Evolutionary conservation across 345 rosid species (phyloP).

Genomic region (Populus pruinosa): DNA sequence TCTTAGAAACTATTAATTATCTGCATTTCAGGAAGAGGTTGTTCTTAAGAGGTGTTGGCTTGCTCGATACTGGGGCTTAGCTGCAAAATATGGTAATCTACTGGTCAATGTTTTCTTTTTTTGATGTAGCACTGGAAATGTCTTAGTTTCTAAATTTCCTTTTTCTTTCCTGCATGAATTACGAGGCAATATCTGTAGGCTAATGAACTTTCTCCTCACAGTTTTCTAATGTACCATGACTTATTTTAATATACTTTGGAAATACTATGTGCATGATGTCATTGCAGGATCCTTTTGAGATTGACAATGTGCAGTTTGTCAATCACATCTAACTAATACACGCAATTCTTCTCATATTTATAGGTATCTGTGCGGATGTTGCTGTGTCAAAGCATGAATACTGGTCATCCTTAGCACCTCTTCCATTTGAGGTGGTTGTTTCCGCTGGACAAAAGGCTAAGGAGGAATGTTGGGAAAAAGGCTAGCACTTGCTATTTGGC

Average conservation of each 20-base stretch:
- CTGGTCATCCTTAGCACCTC: slow-evolving; percentile 98
- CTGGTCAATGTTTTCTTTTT: slow-evolving; percentile 1
- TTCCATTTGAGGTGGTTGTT: slow-evolving; percentile 87
- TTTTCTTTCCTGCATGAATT: slow-evolving; percentile 5
- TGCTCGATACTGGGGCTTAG: slow-evolving; percentile 96
- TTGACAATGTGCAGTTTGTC: slow-evolving; percentile 2
- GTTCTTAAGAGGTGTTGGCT: slow-evolving; percentile 99
- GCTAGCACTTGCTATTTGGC: slow-evolving; percentile 36
- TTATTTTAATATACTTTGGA: background rate
- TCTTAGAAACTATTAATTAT: slow-evolving; percentile 14
- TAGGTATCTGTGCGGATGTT: slow-evolving; percentile 89
- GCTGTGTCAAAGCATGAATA: slow-evolving; percentile 73
- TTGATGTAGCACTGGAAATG: background rate
- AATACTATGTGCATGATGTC: background rate
- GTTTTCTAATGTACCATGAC: background rate
- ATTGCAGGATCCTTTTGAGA: background rate
- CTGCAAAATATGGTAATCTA: slow-evolving; percentile 72
- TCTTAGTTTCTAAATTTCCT: background rate
- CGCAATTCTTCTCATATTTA: slow-evolving; percentile 12
- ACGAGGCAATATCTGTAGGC: background rate
- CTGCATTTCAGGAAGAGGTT: slow-evolving; percentile 86
- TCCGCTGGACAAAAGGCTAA: slow-evolving; percentile 81
- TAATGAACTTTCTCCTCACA: background rate
- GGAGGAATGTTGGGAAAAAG: slow-evolving; percentile 74
- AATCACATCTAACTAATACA: slow-evolving; percentile 11